Evolutionary conservation across 208 protist genomes (phyloP).

Genomic region (Leishmania aethiopica): DNA sequence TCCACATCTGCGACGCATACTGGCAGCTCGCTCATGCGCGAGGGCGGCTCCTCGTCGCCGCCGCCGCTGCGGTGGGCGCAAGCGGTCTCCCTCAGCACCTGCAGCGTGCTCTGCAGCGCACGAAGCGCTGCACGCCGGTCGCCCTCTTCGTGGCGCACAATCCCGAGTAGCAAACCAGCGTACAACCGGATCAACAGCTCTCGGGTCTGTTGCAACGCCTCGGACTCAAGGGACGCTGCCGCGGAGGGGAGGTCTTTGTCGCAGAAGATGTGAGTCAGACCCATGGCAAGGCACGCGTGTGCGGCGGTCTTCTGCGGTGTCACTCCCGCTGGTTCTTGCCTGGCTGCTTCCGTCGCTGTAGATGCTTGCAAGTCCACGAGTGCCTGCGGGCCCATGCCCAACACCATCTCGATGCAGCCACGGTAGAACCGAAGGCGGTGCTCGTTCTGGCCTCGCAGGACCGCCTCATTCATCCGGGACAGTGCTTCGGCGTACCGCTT

Average conservation of each 20-base stretch:
- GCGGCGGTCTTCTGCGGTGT: background rate
- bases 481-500: constrained; percentile 58
- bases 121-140: constrained; percentile 14
- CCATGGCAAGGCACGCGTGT: constrained; percentile 17
- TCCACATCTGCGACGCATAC: constrained; percentile 36
- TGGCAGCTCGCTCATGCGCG: constrained; percentile 14
- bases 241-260: constrained; percentile 5
- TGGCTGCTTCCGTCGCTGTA: background rate
- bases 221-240: background rate
- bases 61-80: background rate
- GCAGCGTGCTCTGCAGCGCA: constrained; percentile 1
- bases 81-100: constrained; percentile 2
- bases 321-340: background rate
- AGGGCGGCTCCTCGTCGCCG: constrained; percentile 18
- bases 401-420: constrained; percentile 63
- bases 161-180: constrained; percentile 14
- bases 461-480: constrained; percentile 69
- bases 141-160: constrained; percentile 17
- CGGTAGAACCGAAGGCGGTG: constrained; percentile 74
- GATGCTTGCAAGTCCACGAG: constrained; percentile 22
- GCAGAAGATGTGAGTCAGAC: constrained; percentile 30
- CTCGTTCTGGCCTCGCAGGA: constrained; percentile 48
- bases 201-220: constrained; percentile 2
- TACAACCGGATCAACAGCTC: constrained; percentile 14
- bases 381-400: constrained; percentile 46